phyloP scores from a whole-genome alignment of 2,329 filamentous ascomycete species.

The Diaporthe citrichinensis region DNA sequence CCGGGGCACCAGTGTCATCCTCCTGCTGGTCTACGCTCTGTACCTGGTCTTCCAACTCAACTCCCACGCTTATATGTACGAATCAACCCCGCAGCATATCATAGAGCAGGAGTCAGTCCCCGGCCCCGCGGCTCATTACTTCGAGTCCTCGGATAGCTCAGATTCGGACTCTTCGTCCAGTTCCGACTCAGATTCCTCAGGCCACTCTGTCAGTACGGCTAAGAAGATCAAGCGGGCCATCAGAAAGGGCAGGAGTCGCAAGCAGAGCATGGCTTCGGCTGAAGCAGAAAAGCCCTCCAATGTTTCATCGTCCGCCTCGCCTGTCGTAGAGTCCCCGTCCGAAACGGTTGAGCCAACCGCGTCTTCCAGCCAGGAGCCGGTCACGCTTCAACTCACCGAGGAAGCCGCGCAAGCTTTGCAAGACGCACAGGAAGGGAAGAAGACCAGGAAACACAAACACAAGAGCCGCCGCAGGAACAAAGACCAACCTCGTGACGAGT shows the following conservation, averaged over 20 bases:
- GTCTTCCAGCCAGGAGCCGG: slow-evolving; percentile 39
- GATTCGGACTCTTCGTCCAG: slow-evolving; percentile 57
- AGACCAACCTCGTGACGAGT: slow-evolving; percentile 44
- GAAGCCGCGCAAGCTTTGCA: slow-evolving; percentile 39
- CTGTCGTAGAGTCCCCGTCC: slow-evolving; percentile 15
- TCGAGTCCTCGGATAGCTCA: slow-evolving; percentile 66
- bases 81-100: slow-evolving; percentile 77
- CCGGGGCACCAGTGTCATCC: slow-evolving; percentile 81
- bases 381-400: slow-evolving; percentile 33
- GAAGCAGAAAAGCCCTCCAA: slow-evolving; percentile 54
- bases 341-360: slow-evolving; percentile 33
- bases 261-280: slow-evolving; percentile 68
- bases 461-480: slow-evolving; percentile 45
- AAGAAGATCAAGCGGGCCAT: slow-evolving; percentile 77
- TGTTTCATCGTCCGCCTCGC: slow-evolving; percentile 6
- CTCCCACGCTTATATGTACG: slow-evolving; percentile 77
- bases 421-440: slow-evolving; percentile 44
- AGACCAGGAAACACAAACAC: slow-evolving; percentile 35
- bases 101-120: slow-evolving; percentile 75
- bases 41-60: slow-evolving; percentile 85
- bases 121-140: slow-evolving; percentile 76
- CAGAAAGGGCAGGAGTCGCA: slow-evolving; percentile 73
- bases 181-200: slow-evolving; percentile 71
- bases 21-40: slow-evolving; percentile 78
- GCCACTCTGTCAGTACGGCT: slow-evolving; percentile 60